Evolutionary conservation across 2,329 filamentous ascomycete genomes (phyloP), one percentile per base, ranked within the genome.

Genomic region (Madurella mycetomatis): DNA sequence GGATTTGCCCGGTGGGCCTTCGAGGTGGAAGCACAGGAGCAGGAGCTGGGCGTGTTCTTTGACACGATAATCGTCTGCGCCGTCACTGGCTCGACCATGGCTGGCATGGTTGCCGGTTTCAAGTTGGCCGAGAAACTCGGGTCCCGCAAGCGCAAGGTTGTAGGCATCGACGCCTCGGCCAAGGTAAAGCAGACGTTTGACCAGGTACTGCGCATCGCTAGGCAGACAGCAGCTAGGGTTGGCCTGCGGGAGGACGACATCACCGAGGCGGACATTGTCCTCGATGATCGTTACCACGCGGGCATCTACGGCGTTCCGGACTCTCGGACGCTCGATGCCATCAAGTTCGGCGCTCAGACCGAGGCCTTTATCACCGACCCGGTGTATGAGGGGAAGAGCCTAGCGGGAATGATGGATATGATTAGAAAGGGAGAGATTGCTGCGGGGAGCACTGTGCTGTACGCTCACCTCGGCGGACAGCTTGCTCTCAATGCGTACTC

Each of bases 331-430:
- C 76, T 85, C 47, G 83, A 83, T 32, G 86, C 85, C 0, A 89
- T 90, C 66, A 79, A 79, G 67, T 84, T 87, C 64, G 84, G 82
- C 5, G 86, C 86, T 0, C 68, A 73, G 55, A 87, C 82, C 1
- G 87, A 90, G 72, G 86, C 80, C 0, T 84, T 90, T 62, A 86
- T 90, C 58, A 89, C 85, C 0, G 86, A 90, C 65, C 86, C 86
- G 0, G 86, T 90, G 1, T 90, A 90, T 64, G 86, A 88, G 70
- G 87, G 87, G 1, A 90, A 90, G 78, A 87, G 82, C 61, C 71
- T 90, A 67, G 85, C 85, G 4, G 86, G 86, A 0, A 78, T 89
- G 84, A 81, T 88, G 61, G 84, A 85, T 65, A 71, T 88, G 72
- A 81, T 88, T 16, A 77, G 72, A 59, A 81, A 78, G 48, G 84